These are phyloP conservation scores for Chlamydomonas sphaeroides DNA, from an alignment of 139 green algal species.

Conservation along the genomic window DNA sequence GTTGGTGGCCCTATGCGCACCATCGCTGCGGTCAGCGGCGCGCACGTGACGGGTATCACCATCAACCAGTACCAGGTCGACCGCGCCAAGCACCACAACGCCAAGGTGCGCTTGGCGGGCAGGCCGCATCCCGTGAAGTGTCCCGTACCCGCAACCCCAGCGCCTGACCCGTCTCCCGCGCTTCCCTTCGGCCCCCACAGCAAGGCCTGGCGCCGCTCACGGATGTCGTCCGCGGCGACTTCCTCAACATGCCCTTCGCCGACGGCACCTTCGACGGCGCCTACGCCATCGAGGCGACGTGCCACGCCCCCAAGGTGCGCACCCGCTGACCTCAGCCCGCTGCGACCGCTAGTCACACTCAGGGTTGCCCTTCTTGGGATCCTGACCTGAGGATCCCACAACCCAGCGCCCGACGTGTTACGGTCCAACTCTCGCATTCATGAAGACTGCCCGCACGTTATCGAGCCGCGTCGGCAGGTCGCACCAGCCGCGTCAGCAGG, in stretches of 20 bases:
- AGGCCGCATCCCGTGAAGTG: no score
- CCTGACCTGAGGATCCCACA: no score
- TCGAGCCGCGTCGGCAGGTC: no score
- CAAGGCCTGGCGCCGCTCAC: constrained; percentile 79
- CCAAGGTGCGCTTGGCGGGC: constrained; percentile 57
- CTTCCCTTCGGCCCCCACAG: constrained; percentile 31
- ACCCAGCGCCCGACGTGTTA: no score
- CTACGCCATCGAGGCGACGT: constrained; percentile 98
- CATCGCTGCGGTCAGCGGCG: constrained; percentile 83
- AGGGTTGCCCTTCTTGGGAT: no score
- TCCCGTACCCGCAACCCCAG: no score
- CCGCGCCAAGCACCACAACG: constrained; percentile 82
- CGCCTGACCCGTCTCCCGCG: not conserved
- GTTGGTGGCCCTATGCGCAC: constrained; percentile 97
- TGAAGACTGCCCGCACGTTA: no score
- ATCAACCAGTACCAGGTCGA: constrained; percentile 98
- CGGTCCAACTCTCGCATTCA: no score
- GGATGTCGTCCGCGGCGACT: constrained; percentile 92
- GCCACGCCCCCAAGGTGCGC: constrained; percentile 91
- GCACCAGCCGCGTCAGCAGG: no score
- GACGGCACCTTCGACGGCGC: constrained; percentile 88
- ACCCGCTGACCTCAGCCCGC: no score
- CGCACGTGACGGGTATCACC: constrained; percentile 94
- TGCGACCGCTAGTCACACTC: no score
- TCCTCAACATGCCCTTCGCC: constrained; percentile 94